Percentiles rank a stretch among this genome's conserved stretches.
Evolutionary conservation across 2,329 filamentous ascomycete species (phyloP).

Genomic region (Penicillium paneum): DNA sequence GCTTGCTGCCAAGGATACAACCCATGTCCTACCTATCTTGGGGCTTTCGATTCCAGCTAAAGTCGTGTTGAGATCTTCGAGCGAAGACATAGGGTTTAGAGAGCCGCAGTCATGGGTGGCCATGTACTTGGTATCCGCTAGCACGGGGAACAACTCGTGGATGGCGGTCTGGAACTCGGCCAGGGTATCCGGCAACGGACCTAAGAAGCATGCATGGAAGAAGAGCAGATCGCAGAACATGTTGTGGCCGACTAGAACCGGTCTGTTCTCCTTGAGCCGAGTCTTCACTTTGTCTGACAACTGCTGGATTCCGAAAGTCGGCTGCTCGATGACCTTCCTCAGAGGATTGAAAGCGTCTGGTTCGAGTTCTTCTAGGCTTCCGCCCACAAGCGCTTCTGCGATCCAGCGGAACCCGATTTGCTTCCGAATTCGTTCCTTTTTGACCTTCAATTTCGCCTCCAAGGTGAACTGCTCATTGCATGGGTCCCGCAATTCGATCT

Average conservation of each 20-base stretch:
- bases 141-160: slow-evolving; percentile 53
- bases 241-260: slow-evolving; percentile 61
- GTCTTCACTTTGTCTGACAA: slow-evolving; percentile 36
- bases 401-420: slow-evolving; percentile 48
- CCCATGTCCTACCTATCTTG: slow-evolving; percentile 28
- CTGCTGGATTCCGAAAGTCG: slow-evolving; percentile 22
- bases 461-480: slow-evolving; percentile 33
- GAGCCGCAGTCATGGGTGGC: slow-evolving; percentile 55
- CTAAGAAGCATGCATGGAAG: slow-evolving; percentile 59
- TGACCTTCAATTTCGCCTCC: slow-evolving; percentile 27
- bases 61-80: slow-evolving; percentile 29
- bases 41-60: slow-evolving; percentile 27
- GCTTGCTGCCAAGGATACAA: neutral
- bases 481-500: slow-evolving; percentile 39
- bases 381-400: slow-evolving; percentile 45
- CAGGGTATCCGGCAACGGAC: slow-evolving; percentile 54
- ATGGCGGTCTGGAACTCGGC: slow-evolving; percentile 53
- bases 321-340: slow-evolving; percentile 18
- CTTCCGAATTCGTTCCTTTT: slow-evolving; percentile 30
- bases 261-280: slow-evolving; percentile 46
- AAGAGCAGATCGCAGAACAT: slow-evolving; percentile 63
- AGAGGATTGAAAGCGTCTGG: slow-evolving; percentile 31
- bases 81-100: slow-evolving; percentile 46
- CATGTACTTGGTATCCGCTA: slow-evolving; percentile 64
- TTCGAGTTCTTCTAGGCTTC: slow-evolving; percentile 39